Percentiles rank a stretch among this genome's conserved stretches.
phyloP scores from a whole-genome alignment of 164 flowering plant genomes.

The Vitis amurensis region DNA sequence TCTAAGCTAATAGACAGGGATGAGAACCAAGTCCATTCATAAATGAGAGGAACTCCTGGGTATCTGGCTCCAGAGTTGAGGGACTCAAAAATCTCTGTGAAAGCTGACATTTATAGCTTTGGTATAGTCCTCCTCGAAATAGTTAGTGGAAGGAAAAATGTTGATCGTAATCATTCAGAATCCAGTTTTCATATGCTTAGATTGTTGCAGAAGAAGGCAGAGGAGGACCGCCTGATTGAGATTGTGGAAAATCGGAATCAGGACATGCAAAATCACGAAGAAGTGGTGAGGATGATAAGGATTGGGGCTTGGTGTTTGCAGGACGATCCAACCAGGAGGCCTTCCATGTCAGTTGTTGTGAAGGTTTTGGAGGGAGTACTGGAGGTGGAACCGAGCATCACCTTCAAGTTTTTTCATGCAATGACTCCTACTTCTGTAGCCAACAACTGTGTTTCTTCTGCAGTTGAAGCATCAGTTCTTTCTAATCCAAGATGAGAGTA shows the following conservation, averaged over 20 bases:
- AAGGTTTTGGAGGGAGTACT: not conserved
- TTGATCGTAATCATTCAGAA: not conserved
- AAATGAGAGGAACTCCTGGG: no score
- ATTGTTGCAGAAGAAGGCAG: no score
- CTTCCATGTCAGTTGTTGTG: not conserved
- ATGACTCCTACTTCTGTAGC: no score
- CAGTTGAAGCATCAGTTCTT: no score
- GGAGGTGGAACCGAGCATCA: not conserved
- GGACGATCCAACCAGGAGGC: conserved; percentile 2
- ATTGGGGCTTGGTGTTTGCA: conserved; percentile 8
- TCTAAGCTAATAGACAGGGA: no score
- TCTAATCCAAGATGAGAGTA: no score
- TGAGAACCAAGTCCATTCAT: no score
- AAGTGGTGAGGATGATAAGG: not conserved
- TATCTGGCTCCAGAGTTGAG: no score
- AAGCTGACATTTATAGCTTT: not conserved
- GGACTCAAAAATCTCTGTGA: not conserved
- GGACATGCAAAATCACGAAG: not conserved
- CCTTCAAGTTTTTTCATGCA: not conserved
- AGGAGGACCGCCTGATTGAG: no score
- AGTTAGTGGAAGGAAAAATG: not conserved
- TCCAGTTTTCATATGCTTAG: not conserved
- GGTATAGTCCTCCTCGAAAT: not conserved
- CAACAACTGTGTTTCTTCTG: no score
- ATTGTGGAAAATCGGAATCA: not conserved